Evolutionary conservation across 805 yeast species (phyloP), one percentile per base, ranked within the genome.

Genomic region (Metschnikowia lochheadii): DNA sequence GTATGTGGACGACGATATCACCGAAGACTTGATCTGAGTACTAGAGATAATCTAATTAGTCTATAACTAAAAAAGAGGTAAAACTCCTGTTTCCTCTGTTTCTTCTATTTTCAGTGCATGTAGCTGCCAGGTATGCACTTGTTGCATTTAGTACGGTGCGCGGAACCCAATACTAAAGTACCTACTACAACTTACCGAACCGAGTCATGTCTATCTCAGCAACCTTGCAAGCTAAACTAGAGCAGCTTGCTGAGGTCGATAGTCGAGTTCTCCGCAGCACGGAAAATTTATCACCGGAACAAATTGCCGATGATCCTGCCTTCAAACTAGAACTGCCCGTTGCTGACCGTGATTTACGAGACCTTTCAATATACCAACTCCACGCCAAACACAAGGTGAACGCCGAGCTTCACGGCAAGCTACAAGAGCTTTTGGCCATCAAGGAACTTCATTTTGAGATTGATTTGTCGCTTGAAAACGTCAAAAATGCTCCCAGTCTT

Each of bases 1-100:
- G 61, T 73, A 73, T 49, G 54, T 63, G 20, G 77, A 73, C 56
- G 78, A 72, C 53, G 76, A 72, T 49, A 67, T 73, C 11, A 62
- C 70, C 18, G 75, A 73, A 49, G 77, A 73, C 49, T 57, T 73
- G 44, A 63, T 71, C 48, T 72, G 61, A 49, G 6, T 14, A 21
- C 17, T n/a, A 31, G 6, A 6, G 2, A 11, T 31, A 41, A 11
- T 5, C 6, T 21, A 18, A 41, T n/a, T 31, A 41, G n/a, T 15
- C 17, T n/a, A 41, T 29, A 18, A 8, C 31, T 17, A 10, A 39
- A 7, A 23, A 7, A 14, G 20, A n/a, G 20, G 11, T 15, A 15
- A 15, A 40, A 29, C 11, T 5, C 14, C 11, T 26, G 29, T 10
- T 10, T 26, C 5, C 8, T 26, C 4, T 8, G 29, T 26, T 26